Conservation (phyloP, 139 green algal species). For the Ettlia oleoabundans region DNA sequence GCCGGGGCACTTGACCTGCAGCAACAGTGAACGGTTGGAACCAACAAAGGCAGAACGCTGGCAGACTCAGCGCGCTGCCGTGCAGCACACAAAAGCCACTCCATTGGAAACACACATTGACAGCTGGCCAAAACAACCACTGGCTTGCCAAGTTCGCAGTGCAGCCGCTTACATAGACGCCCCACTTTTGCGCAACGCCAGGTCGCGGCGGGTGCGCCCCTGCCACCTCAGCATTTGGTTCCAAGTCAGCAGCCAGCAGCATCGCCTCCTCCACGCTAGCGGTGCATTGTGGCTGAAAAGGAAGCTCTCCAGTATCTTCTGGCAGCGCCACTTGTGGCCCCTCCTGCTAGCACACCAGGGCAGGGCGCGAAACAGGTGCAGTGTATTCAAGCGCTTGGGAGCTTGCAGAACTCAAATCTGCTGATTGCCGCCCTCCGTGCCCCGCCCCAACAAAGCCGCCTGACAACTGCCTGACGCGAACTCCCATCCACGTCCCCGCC, state of each 20-base stretch:
- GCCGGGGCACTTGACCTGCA: conserved; percentile 13
- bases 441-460: no score
- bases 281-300: neutral
- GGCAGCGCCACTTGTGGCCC: neutral
- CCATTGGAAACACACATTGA: neutral
- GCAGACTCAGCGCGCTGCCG: neutral
- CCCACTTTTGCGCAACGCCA: conserved; percentile 12
- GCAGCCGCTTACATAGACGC: conserved; percentile 5
- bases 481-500: no score
- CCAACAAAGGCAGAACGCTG: neutral
- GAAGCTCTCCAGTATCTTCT: neutral
- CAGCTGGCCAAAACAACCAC: neutral
- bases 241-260: neutral
- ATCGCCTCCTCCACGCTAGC: neutral
- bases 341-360: no score
- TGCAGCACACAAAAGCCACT: neutral
- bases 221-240: neutral
- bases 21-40: neutral
- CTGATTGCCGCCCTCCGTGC: no score
- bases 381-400: no score
- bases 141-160: no score
- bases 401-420: no score
- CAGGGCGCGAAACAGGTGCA: no score
- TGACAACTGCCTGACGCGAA: no score
- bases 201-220: neutral